phyloP scores from a whole-genome alignment of 495 filamentous ascomycete species.

The Neohortaea acidophila region DNA sequence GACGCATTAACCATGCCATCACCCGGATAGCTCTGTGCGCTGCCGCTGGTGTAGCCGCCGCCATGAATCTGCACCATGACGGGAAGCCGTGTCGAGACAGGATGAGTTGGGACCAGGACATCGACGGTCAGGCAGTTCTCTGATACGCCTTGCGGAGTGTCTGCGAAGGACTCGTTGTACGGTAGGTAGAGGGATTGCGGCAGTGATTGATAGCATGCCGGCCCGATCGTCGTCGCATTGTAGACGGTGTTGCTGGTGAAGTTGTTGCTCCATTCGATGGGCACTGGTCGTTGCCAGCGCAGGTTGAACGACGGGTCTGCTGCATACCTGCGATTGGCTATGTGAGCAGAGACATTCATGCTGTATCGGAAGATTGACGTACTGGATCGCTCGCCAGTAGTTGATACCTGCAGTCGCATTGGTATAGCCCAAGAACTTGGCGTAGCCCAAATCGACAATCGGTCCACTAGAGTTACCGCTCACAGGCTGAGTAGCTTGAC shows the following conservation, averaged over 20 bases:
- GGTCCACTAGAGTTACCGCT: slow-evolving; percentile 2
- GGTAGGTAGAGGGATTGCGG: slow-evolving; percentile 10
- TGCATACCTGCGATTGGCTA: slow-evolving; percentile 9
- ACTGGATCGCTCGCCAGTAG: slow-evolving; percentile 10
- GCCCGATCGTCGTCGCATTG: slow-evolving; percentile 12
- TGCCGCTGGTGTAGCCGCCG: slow-evolving; percentile 9
- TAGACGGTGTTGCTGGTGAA: slow-evolving; percentile 9
- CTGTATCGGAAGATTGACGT: too few species aligned
- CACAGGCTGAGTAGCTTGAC: slow-evolving; percentile 6
- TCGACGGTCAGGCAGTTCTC: slow-evolving; percentile 20
- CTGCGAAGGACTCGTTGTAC: slow-evolving; percentile 1
- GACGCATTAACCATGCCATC: slow-evolving; percentile 17
- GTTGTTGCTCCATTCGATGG: slow-evolving; percentile 16
- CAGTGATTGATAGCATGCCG: slow-evolving; percentile 15
- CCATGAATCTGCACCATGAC: slow-evolving; percentile 18
- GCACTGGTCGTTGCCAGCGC: slow-evolving; percentile 16
- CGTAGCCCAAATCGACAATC: slow-evolving; percentile 17
- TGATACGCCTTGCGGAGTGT: slow-evolving; percentile 2
- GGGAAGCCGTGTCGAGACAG: slow-evolving; percentile 9
- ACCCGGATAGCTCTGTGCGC: slow-evolving; percentile 11
- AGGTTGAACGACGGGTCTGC: slow-evolving; percentile 10
- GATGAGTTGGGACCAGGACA: slow-evolving; percentile 15
- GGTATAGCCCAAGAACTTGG: slow-evolving; percentile 14
- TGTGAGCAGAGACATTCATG: too few species aligned
- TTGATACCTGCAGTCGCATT: slow-evolving; percentile 12